Conservation (phyloP, 495 filamentous ascomycete species). For the Trichocladium antarcticum region DNA sequence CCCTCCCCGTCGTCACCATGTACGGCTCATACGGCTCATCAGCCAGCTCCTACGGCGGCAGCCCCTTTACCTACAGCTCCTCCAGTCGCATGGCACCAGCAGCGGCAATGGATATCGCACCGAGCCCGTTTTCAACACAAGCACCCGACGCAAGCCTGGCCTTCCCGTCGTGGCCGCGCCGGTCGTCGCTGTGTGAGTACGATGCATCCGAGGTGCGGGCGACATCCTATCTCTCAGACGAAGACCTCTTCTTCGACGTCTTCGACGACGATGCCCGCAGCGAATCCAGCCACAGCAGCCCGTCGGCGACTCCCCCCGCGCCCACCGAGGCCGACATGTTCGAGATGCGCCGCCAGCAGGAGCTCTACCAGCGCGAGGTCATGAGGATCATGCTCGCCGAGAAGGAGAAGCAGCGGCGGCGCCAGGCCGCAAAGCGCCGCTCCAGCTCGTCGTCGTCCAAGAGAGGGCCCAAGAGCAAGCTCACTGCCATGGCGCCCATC, state of each 20-base stretch:
- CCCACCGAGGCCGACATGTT: conserved; percentile 33
- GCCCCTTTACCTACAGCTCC: conserved; percentile 22
- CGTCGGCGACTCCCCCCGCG: conserved; percentile 17
- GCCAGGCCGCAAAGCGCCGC: conserved; percentile 20
- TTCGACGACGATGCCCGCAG: conserved; percentile 36
- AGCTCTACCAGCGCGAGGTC: conserved; percentile 37
- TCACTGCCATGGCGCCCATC: conserved; percentile 39
- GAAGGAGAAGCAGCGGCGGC: conserved; percentile 39
- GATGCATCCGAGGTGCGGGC: conserved; percentile 32
- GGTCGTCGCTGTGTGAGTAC: conserved; percentile 33
- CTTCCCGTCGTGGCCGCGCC: conserved; percentile 42
- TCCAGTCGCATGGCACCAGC: conserved; percentile 34
- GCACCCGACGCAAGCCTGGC: conserved; percentile 35
- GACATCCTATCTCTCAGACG: conserved; percentile 40
- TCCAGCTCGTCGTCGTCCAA: conserved; percentile 20
- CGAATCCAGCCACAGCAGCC: conserved; percentile 37
- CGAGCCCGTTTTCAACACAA: conserved; percentile 30
- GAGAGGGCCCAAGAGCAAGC: conserved; percentile 39
- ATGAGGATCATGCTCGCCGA: conserved; percentile 33
- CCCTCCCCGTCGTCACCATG: conserved; percentile 21
- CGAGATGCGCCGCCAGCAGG: conserved; percentile 34
- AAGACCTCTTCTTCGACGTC: conserved; percentile 34
- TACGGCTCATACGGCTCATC: conserved; percentile 38
- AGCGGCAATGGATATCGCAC: conserved; percentile 46
- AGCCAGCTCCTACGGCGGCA: conserved; percentile 22